A percentile compares a stretch with the other conserved stretches of the same genome.
Conservation (phyloP, 768 basidiomycete genomes). For the Leccinum subgranulosum region DNA sequence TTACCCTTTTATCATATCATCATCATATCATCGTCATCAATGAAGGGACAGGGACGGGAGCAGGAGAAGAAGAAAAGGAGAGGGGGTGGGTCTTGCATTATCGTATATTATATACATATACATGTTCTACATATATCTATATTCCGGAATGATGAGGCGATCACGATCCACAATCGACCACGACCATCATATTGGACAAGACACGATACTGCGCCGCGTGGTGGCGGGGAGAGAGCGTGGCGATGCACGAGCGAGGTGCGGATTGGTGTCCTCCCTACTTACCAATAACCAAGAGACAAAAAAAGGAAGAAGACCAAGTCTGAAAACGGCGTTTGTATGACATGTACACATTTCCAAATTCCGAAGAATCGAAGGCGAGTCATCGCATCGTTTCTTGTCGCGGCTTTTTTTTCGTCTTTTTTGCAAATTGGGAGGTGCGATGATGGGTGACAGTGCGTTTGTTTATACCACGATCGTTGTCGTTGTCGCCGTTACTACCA, state of each 20-base stretch:
- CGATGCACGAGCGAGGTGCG: background rate
- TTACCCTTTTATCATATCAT: background rate
- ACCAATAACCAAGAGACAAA: background rate
- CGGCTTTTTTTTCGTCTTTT: background rate
- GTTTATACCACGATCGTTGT: background rate
- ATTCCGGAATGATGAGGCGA: background rate
- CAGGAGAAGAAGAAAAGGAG: background rate
- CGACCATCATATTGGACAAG: background rate
- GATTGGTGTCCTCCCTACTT: background rate
- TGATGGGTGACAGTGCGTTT: background rate
- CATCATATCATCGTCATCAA: slow-evolving; percentile 7
- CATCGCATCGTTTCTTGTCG: too few species aligned
- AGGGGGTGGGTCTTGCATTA: background rate
- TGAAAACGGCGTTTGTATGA: too few species aligned
- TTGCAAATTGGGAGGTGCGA: slow-evolving; percentile 2
- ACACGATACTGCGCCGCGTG: background rate
- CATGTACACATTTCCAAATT: too few species aligned
- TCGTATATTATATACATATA: background rate
- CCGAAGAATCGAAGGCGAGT: too few species aligned
- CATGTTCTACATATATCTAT: background rate
- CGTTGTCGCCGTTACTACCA: background rate
- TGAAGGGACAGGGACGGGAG: slow-evolving; percentile 3
- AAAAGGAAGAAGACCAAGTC: background rate
- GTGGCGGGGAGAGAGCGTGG: background rate
- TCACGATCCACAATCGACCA: slow-evolving; percentile 5